These are phyloP conservation scores for Trametes cinnabarina DNA, from an alignment of 768 basidiomycete species.

Conservation along the genomic window DNA sequence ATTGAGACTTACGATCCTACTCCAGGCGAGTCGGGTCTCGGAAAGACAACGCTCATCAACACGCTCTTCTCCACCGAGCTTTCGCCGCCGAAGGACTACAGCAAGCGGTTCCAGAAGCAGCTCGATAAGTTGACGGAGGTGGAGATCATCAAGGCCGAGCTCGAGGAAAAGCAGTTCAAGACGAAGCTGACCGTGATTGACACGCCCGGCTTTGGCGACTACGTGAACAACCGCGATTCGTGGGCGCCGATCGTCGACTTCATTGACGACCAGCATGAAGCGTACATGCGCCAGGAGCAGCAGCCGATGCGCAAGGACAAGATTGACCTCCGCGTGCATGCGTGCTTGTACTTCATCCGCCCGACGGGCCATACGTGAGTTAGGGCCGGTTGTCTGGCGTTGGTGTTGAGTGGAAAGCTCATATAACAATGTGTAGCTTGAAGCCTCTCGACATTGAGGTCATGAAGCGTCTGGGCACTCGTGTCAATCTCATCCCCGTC, in stretches of 20 bases:
- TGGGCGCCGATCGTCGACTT: conserved; percentile 99
- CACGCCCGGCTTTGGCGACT: conserved; percentile 99
- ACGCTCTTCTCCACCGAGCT: conserved; percentile 98
- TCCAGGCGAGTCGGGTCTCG: conserved; percentile 91
- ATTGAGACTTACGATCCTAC: background rate
- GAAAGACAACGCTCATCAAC: conserved; percentile 98
- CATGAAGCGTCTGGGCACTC: conserved; percentile 98
- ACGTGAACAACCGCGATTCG: conserved; percentile 99
- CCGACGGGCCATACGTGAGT: conserved; percentile 95
- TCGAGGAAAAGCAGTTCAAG: conserved; percentile 98
- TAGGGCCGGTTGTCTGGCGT: background rate
- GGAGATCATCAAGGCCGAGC: conserved; percentile 98
- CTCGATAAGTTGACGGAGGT: conserved; percentile 98
- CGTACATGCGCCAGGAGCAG: conserved; percentile 97
- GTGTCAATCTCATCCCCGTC: conserved; percentile 97
- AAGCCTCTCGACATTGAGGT: conserved; percentile 99
- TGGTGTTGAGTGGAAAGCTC: background rate
- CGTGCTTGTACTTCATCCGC: conserved; percentile 95
- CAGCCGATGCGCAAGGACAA: conserved; percentile 95
- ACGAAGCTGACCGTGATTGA: conserved; percentile 99
- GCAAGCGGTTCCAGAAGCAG: conserved; percentile 86
- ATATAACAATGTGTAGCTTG: conserved; percentile 46
- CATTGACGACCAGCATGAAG: conserved; percentile 94
- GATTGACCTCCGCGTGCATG: conserved; percentile 93
- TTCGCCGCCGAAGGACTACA: conserved; percentile 88